phyloP scores from a whole-genome alignment of 1,284 basidiomycete species.

The Ustilago hordei region DNA sequence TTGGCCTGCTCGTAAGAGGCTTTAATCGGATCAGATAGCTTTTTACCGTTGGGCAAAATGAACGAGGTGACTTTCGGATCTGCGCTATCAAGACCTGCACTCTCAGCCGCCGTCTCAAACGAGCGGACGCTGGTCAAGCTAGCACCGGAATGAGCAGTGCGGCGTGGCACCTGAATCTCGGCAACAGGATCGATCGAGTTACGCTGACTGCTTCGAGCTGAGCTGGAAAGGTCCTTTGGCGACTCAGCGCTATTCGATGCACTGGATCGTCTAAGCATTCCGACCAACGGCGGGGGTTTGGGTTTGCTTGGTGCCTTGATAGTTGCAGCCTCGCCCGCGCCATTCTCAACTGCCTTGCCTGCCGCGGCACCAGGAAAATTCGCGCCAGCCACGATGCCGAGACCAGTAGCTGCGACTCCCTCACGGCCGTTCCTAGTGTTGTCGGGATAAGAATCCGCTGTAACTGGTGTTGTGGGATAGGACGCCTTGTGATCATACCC shows the following conservation, averaged over 20 bases:
- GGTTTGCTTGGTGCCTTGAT: not conserved
- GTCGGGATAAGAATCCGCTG: not conserved
- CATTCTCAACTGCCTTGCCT: not conserved
- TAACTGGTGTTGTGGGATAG: not conserved
- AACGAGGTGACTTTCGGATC: conserved; percentile 24
- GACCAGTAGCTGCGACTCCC: conserved; percentile 9
- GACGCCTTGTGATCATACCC: conserved; percentile 1
- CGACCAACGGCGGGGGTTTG: conserved; percentile 3
- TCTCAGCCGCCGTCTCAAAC: conserved; percentile 59
- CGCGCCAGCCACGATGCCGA: conserved; percentile 19
- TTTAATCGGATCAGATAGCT: not conserved
- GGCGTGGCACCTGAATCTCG: conserved; percentile 12
- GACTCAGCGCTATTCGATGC: conserved; percentile 9
- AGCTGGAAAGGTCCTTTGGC: conserved; percentile 10
- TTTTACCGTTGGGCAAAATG: conserved; percentile 4
- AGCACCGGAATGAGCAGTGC: conserved; percentile 39
- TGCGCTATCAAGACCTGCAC: conserved; percentile 26
- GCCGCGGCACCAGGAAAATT: not conserved
- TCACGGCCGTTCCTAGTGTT: not conserved
- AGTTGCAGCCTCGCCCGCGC: not conserved
- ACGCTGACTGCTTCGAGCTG: conserved; percentile 32
- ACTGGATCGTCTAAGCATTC: not conserved
- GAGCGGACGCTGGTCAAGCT: conserved; percentile 41
- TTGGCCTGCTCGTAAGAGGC: conserved; percentile 5
- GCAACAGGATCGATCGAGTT: conserved; percentile 27